Conservation (phyloP, 2,329 filamentous ascomycete species). For the Daldinia sp. region DNA sequence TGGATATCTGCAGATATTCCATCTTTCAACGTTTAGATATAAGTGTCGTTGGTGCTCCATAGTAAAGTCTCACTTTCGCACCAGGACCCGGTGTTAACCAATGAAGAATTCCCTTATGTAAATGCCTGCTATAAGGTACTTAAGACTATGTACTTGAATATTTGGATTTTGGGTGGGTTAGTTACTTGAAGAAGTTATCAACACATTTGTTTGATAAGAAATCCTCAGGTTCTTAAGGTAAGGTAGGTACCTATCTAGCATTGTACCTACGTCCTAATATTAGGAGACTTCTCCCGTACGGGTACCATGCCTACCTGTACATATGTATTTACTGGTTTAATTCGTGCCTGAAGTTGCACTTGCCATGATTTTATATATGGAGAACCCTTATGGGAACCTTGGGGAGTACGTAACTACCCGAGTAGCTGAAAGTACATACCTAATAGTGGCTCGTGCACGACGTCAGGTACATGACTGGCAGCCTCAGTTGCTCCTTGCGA, state of each 20-base stretch:
- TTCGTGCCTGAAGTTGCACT: background rate
- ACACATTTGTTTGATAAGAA: background rate
- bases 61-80: background rate
- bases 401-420: background rate
- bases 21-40: background rate
- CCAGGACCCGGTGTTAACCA: background rate
- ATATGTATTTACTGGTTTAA: background rate
- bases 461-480: constrained; percentile 31
- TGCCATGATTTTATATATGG: no score
- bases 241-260: background rate
- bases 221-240: no score
- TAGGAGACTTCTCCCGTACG: no score
- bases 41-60: background rate
- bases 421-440: background rate
- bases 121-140: background rate
- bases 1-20: background rate
- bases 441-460: constrained; percentile 28
- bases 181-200: no score
- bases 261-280: no score
- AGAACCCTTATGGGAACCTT: no score
- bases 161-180: no score
- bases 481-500: constrained; percentile 43
- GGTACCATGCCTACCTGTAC: no score
- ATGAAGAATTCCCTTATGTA: background rate
- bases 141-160: no score